These are phyloP conservation scores for Whalleya microplaca DNA, from an alignment of 2,329 filamentous ascomycete species.

Conservation along the genomic window DNA sequence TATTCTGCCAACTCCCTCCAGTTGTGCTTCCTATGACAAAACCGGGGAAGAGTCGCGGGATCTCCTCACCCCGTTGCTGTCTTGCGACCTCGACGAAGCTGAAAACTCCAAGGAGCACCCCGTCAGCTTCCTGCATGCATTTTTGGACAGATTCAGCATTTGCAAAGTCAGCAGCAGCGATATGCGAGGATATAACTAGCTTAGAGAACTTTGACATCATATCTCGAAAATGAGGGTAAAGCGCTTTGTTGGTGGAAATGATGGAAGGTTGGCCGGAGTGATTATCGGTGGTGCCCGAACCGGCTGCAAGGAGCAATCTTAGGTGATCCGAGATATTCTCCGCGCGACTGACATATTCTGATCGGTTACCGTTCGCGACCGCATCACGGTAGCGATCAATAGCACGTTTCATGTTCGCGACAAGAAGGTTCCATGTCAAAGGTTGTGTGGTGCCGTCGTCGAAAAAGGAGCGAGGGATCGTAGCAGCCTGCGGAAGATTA, in stretches of 20 bases:
- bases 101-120: slow-evolving; percentile 89
- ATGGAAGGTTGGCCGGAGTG: slow-evolving; percentile 99
- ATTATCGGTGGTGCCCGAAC: slow-evolving; percentile 96
- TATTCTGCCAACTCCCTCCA: slow-evolving; percentile 87
- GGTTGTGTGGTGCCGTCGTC: slow-evolving; percentile 82
- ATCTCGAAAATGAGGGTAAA: slow-evolving; percentile 96
- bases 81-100: slow-evolving; percentile 95
- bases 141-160: slow-evolving; percentile 93
- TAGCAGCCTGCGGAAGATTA: slow-evolving; percentile 60
- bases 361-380: slow-evolving; percentile 80
- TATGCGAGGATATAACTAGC: slow-evolving; percentile 94
- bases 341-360: slow-evolving; percentile 91
- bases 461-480: slow-evolving; percentile 81
- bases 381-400: slow-evolving; percentile 89
- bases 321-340: slow-evolving; percentile 98
- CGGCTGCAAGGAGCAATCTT: slow-evolving; percentile 88
- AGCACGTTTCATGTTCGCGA: slow-evolving; percentile 90
- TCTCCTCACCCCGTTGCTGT: slow-evolving; percentile 90
- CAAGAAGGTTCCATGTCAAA: slow-evolving; percentile 85
- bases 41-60: slow-evolving; percentile 88
- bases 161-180: slow-evolving; percentile 94
- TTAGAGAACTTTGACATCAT: slow-evolving; percentile 99
- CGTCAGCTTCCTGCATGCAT: slow-evolving; percentile 95
- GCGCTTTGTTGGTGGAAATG: slow-evolving; percentile 94
- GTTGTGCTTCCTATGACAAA: slow-evolving; percentile 85